A percentile compares a stretch with the other conserved stretches of the same genome.
Evolutionary conservation across 148 eudicot genomes (phyloP).

Genomic region (Rhododendron griersonianum): DNA sequence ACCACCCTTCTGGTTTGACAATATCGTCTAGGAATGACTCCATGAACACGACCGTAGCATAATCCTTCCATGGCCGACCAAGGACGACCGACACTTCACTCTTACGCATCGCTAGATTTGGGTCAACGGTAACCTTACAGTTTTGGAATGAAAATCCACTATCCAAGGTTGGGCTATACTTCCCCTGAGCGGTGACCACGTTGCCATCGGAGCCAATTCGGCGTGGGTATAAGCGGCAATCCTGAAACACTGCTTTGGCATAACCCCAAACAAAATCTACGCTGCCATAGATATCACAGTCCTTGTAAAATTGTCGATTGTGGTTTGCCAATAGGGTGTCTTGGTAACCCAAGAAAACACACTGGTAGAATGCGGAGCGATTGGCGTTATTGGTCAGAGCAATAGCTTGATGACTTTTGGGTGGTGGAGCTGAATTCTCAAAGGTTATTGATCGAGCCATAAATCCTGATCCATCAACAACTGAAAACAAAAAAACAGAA

Average conservation of each 20-base stretch:
- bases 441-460: neutral
- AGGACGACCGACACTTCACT: neutral
- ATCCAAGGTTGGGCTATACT: neutral
- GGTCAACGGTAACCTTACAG: neutral
- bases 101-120: neutral
- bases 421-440: neutral
- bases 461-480: neutral
- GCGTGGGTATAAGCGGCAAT: neutral
- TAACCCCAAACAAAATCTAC: neutral
- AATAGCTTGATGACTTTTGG: neutral
- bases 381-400: neutral
- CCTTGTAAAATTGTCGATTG: neutral
- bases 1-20: neutral
- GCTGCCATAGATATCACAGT: neutral
- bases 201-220: neutral
- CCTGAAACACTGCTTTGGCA: neutral
- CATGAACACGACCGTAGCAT: neutral
- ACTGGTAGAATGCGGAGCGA: neutral
- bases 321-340: neutral
- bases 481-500: neutral
- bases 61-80: neutral
- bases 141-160: neutral
- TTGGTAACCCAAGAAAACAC: neutral
- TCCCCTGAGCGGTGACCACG: neutral
- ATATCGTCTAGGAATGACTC: neutral